Conservation (phyloP, 345 rosid genomes). For the Gossypium australe region DNA sequence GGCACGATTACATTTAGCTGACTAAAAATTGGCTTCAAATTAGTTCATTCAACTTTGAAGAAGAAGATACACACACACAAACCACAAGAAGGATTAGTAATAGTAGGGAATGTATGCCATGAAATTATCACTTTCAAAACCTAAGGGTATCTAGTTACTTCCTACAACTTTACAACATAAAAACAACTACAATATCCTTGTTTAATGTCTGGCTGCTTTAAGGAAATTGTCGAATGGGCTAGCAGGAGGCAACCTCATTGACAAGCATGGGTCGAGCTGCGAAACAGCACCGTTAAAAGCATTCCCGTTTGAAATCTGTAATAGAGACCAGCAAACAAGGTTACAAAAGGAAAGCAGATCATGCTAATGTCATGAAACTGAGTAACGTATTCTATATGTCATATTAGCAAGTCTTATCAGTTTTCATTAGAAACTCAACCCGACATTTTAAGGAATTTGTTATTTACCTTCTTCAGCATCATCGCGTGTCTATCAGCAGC, state of each 20-base stretch:
- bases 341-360: neutral
- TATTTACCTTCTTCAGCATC: conserved; percentile 42
- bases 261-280: conserved; percentile 38
- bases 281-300: conserved; percentile 18
- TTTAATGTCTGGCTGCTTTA: conserved; percentile 67
- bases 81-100: neutral
- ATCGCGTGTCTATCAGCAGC: conserved; percentile 24
- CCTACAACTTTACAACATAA: conserved; percentile 21
- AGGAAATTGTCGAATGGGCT: conserved; percentile 94
- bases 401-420: neutral
- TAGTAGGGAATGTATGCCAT: neutral
- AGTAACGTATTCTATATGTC: neutral
- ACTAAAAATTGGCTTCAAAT: neutral
- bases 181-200: neutral
- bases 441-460: neutral
- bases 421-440: neutral
- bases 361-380: neutral
- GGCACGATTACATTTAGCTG: neutral
- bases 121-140: neutral
- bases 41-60: neutral
- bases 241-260: conserved; percentile 86
- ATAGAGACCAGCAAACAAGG: neutral
- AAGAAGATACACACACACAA: neutral
- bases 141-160: conserved; percentile 2
- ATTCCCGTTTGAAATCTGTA: conserved; percentile 21